These are phyloP conservation scores for Durotheca rogersii DNA, from an alignment of 495 filamentous ascomycete species.

Conservation along the genomic window DNA sequence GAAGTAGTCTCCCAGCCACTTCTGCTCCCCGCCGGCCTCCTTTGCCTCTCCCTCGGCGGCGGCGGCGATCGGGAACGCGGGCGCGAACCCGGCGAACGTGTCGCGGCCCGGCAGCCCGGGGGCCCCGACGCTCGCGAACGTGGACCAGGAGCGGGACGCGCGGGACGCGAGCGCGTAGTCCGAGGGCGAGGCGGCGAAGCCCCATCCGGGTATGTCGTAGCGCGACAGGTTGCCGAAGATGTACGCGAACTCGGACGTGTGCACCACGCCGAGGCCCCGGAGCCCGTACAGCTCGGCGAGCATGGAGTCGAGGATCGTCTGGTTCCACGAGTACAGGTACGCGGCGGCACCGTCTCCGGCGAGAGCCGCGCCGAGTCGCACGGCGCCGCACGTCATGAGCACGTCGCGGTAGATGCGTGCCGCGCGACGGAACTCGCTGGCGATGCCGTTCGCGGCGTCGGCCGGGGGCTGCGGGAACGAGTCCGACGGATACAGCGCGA, in stretches of 20 bases:
- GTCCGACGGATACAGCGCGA: constrained; percentile 42
- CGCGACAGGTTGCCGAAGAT: constrained; percentile 39
- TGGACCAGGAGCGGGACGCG: constrained; percentile 36
- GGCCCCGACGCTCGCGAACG: constrained; percentile 31
- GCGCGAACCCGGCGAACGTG: constrained; percentile 33
- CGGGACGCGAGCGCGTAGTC: constrained; percentile 32
- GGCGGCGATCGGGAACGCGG: constrained; percentile 12
- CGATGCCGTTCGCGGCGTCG: constrained; percentile 25
- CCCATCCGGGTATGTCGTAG: constrained; percentile 20
- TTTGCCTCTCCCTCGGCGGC: constrained; percentile 3
- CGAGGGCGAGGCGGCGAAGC: constrained; percentile 20
- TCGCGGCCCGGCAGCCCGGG: constrained; percentile 19
- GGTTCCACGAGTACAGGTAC: constrained; percentile 46
- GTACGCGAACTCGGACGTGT: constrained; percentile 51
- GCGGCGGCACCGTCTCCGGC: constrained; percentile 35
- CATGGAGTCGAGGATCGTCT: constrained; percentile 42
- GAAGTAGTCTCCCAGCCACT: constrained; percentile 1
- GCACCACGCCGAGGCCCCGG: constrained; percentile 41
- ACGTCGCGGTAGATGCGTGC: constrained; percentile 50
- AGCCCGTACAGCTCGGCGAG: constrained; percentile 33
- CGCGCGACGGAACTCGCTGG: constrained; percentile 46
- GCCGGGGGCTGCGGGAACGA: constrained; percentile 36
- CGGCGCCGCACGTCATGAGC: constrained; percentile 47
- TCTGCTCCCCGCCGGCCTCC: not conserved
- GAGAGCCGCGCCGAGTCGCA: constrained; percentile 43